phyloP scores from a whole-genome alignment of 2,329 filamentous ascomycete species.

The Chaetomium sp. region DNA sequence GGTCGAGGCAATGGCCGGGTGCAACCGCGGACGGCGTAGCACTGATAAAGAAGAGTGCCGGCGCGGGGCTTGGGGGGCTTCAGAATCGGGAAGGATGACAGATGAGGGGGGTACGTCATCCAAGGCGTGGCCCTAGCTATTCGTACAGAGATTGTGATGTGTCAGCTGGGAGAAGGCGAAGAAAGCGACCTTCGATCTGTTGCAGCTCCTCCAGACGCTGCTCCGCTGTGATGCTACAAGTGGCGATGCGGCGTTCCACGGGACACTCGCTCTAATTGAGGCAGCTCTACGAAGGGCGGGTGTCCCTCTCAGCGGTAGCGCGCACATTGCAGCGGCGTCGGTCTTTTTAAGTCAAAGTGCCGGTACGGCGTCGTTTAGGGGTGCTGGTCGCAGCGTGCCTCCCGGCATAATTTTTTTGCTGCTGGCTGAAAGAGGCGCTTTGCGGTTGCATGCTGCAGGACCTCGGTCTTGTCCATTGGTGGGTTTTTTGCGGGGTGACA shows the following conservation, averaged over 20 bases:
- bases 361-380: constrained; percentile 1
- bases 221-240: constrained; percentile 22
- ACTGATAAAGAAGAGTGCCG: constrained; percentile 29
- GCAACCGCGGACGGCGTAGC: constrained; percentile 15
- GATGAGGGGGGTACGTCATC: constrained; percentile 32
- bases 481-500: constrained; percentile 30
- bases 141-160: constrained; percentile 24
- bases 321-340: constrained; percentile 23
- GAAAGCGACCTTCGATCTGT: not conserved
- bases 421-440: not conserved
- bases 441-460: constrained; percentile 12
- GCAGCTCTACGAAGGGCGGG: constrained; percentile 23
- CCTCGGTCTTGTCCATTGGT: constrained; percentile 30
- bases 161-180: constrained; percentile 20
- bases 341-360: constrained; percentile 20
- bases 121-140: constrained; percentile 34
- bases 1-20: constrained; percentile 12
- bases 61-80: constrained; percentile 29
- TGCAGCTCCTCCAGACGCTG: constrained; percentile 15
- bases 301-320: constrained; percentile 16
- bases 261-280: constrained; percentile 6
- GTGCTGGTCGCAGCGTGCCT: constrained; percentile 20
- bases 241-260: constrained; percentile 23
- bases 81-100: constrained; percentile 23
- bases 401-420: constrained; percentile 25